Evolutionary conservation across 192 early-diverging fungal species (phyloP), one percentile per base, ranked within the genome.

Genomic region (Coemansia sp.): DNA sequence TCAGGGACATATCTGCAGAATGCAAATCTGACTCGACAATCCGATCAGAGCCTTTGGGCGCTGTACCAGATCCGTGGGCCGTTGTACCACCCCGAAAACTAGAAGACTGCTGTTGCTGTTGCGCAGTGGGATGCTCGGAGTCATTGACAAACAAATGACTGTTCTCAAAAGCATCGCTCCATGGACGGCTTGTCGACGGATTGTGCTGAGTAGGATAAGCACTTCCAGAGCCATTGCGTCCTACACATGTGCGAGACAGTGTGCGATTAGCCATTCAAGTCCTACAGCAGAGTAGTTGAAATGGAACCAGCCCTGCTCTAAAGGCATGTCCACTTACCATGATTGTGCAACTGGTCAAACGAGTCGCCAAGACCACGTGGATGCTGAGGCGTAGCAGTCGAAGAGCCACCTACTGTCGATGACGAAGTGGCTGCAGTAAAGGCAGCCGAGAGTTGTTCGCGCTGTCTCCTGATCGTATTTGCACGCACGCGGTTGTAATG

Each of bases 401-500:
- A n/a, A 7, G 61, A 7, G 5, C 27, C 54, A 32, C 23, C 28
- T 51, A 54, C 12, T 41, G 49, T 50, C 54, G 52, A 53, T 28
- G 73, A 54, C 22, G 65, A 53, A 0, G 57, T 49, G 5, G 67
- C 54, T 18, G 65, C 67, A n/a, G 70, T 67, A 69, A 79, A 79
- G 8, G 71, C 76, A 24, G 64, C 67, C 16, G 78, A 67, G 22
- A 81, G 59, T 44, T 81, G 68, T 62, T 81, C 72, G 30, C 78
- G 78, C 68, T 81, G 78, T 10, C 63, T 64, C 65, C 44, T 64
- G 16, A 83, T 72, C 27, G 88, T 51, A 67, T 94, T 94, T 22
- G 88, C 85, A 5, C 83, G 77, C 8, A 93, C 83, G 7, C 93
- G 83, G 21, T 81, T 85, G 73, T 95, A 93, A 68, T 95, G 93